Evolutionary conservation across 257 asterid species (phyloP).

Genomic region (Solanum rostratum): DNA sequence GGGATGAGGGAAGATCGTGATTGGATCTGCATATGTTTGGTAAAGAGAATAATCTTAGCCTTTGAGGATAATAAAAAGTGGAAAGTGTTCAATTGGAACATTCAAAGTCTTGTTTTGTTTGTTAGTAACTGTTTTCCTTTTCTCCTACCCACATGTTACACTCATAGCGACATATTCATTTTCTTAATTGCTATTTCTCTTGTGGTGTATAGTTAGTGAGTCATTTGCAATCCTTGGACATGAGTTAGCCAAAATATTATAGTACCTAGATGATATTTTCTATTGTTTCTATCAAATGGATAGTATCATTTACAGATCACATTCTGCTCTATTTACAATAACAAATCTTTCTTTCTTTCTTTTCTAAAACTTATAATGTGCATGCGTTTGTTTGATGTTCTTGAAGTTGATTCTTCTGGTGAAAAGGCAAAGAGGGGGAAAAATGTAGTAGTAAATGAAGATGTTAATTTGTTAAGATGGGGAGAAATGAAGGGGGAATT

Average conservation of each 20-base stretch:
- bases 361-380: not conserved
- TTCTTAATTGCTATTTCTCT: not conserved
- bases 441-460: not conserved
- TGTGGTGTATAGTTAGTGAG: not conserved
- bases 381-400: not conserved
- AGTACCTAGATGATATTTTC: not conserved
- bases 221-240: not conserved
- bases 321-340: not conserved
- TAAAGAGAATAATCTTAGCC: too few relatives aligned
- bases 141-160: not conserved
- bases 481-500: not conserved
- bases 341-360: not conserved
- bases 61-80: too few relatives aligned
- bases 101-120: not conserved
- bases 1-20: too few relatives aligned
- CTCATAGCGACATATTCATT: not conserved
- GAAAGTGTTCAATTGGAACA: too few relatives aligned
- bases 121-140: not conserved
- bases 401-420: not conserved
- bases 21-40: too few relatives aligned
- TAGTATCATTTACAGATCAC: not conserved
- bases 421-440: not conserved
- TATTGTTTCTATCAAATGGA: not conserved
- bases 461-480: not conserved
- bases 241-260: not conserved